phyloP scores from a whole-genome alignment of 176 grass and related monocot genomes.

The Zea luxurians region DNA sequence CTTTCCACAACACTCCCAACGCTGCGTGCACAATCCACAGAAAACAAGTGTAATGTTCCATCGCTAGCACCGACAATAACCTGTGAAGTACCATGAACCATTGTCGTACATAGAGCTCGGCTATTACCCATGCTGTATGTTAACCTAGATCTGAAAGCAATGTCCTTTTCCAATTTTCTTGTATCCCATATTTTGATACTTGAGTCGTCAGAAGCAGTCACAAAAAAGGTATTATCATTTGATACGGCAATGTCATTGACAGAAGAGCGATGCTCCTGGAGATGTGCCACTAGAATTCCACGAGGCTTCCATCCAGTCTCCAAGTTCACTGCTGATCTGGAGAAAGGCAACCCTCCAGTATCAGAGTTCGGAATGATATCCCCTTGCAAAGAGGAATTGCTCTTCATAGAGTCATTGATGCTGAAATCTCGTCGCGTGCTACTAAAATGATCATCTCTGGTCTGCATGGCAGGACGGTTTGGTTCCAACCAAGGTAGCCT shows the following conservation, averaged over 20 bases:
- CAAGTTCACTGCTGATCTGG: slow-evolving; percentile 47
- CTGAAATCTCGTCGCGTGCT: slow-evolving; percentile 72
- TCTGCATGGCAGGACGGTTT: slow-evolving; percentile 55
- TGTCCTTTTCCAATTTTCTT: slow-evolving; percentile 94
- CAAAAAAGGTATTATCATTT: slow-evolving; percentile 76
- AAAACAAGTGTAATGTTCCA: slow-evolving; percentile 81
- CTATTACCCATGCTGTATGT: slow-evolving; percentile 70
- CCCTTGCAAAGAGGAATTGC: slow-evolving; percentile 52
- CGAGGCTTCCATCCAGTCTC: slow-evolving; percentile 88
- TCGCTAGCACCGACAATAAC: slow-evolving; percentile 80
- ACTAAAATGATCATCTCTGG: slow-evolving; percentile 66
- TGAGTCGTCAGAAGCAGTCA: slow-evolving; percentile 88
- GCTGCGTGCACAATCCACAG: slow-evolving; percentile 81
- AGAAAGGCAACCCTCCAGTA: slow-evolving; percentile 50
- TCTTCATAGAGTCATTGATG: slow-evolving; percentile 66
- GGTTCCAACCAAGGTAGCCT: slow-evolving; percentile 69
- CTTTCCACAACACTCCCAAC: slow-evolving; percentile 74
- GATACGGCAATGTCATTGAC: slow-evolving; percentile 90
- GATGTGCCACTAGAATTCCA: slow-evolving; percentile 90
- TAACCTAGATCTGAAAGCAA: slow-evolving; percentile 93
- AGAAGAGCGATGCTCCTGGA: slow-evolving; percentile 83
- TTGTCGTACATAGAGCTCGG: slow-evolving; percentile 79
- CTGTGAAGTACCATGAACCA: slow-evolving; percentile 76
- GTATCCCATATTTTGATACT: slow-evolving; percentile 98
- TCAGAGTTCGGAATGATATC: slow-evolving; percentile 69